Evolutionary conservation across 1,284 basidiomycete species (phyloP).

Genomic region (Lignosus rhinocerotis): DNA sequence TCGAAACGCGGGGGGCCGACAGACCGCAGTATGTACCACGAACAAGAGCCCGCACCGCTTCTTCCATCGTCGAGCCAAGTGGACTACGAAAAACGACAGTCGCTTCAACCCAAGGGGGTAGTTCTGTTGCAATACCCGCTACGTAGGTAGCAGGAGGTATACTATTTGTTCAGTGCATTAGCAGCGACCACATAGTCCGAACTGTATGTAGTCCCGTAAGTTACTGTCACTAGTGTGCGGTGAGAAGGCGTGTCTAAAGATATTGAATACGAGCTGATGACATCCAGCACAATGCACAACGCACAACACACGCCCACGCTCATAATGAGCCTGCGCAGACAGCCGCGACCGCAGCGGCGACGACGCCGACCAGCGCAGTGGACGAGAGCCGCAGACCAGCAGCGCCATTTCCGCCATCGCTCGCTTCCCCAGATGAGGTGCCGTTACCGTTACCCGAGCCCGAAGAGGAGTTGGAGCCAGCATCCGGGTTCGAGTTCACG

Average conservation of each 20-base stretch:
- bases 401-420: background rate
- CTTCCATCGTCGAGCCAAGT: too few relatives aligned
- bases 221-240: background rate
- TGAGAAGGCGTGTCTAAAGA: background rate
- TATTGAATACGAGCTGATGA: background rate
- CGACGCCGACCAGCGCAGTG: conserved; percentile 10
- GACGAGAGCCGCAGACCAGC: conserved; percentile 1
- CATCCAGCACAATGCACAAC: background rate
- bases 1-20: too few relatives aligned
- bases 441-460: background rate
- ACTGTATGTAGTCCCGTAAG: too few relatives aligned
- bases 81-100: too few relatives aligned
- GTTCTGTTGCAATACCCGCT: too few relatives aligned
- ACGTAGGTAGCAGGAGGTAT: too few relatives aligned
- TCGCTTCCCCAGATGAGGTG: background rate
- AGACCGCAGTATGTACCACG: too few relatives aligned
- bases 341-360: conserved; percentile 8
- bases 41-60: too few relatives aligned
- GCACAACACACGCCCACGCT: background rate
- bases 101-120: too few relatives aligned
- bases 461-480: conserved; percentile 13
- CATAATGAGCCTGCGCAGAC: conserved; percentile 8
- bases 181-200: too few relatives aligned
- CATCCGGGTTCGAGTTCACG: conserved; percentile 33
- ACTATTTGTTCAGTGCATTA: too few relatives aligned